phyloP scores from a whole-genome alignment of 257 asterid species.

The Fraxinus quadrangulata region DNA sequence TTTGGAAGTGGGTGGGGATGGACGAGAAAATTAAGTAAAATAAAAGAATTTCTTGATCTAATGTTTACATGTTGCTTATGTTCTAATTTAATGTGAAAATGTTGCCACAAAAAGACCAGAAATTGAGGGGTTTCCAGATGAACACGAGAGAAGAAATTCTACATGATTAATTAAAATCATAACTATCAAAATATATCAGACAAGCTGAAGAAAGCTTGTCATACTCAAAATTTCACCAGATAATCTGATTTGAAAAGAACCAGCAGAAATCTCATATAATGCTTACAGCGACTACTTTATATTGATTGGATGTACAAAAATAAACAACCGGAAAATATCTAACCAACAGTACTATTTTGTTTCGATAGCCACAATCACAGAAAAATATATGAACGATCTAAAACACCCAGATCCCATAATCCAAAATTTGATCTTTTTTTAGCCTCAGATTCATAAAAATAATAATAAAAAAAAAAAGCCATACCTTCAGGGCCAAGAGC shows the following conservation, averaged over 20 bases:
- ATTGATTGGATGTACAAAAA: neutral
- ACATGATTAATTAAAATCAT: neutral
- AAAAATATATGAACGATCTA: neutral
- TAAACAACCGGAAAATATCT: neutral
- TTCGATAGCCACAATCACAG: neutral
- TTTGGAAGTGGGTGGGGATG: neutral
- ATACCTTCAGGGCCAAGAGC: constrained; percentile 92
- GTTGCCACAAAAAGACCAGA: neutral
- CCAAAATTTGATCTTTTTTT: constrained; percentile 32
- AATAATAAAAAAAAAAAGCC: neutral
- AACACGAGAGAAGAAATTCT: neutral
- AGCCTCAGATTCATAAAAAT: neutral
- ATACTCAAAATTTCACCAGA: neutral
- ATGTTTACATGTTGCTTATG: neutral
- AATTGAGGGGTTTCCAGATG: neutral
- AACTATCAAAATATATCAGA: neutral
- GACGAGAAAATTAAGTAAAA: neutral
- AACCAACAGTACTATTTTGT: neutral
- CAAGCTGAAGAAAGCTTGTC: neutral
- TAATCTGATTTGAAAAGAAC: neutral
- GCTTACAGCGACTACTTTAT: neutral
- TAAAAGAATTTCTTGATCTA: neutral
- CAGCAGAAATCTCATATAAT: neutral
- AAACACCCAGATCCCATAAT: constrained; percentile 23
- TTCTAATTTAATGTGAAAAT: neutral